These are phyloP conservation scores for Triangularia verruculosa DNA, from an alignment of 2,329 filamentous ascomycete genomes.

Conservation along the genomic window DNA sequence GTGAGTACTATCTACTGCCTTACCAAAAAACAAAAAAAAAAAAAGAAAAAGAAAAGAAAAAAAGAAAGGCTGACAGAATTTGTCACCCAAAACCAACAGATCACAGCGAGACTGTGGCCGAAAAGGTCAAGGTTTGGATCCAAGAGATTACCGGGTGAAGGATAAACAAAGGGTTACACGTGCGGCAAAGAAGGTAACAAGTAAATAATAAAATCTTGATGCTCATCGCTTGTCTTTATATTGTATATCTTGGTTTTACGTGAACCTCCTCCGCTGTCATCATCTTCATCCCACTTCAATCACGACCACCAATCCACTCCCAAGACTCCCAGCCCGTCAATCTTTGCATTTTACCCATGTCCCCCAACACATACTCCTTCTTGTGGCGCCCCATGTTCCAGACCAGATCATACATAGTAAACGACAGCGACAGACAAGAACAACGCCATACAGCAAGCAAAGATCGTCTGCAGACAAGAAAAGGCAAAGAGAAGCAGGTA, in stretches of 20 bases:
- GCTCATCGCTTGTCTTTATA: neutral
- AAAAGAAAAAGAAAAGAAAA: neutral
- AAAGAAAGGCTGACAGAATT: conserved; percentile 11
- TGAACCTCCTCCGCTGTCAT: neutral
- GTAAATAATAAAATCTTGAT: neutral
- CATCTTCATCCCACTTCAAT: neutral
- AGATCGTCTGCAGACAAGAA: neutral
- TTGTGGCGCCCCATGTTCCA: neutral
- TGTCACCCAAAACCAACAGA: conserved; percentile 33
- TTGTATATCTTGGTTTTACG: too few relatives aligned
- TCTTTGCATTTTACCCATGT: neutral
- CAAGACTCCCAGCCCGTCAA: neutral
- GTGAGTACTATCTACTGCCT: conserved; percentile 35
- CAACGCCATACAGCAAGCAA: too few relatives aligned
- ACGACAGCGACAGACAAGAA: neutral
- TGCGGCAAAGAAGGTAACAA: neutral
- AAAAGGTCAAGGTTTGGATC: conserved; percentile 48
- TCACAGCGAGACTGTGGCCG: conserved; percentile 48
- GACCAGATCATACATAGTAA: neutral
- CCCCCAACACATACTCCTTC: neutral
- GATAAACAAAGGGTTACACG: neutral
- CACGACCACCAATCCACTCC: neutral
- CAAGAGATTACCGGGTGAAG: conserved; percentile 46
- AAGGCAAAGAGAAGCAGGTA: neutral
- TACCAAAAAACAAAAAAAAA: neutral